Evolutionary conservation across 257 asterid species (phyloP), one percentile per base, ranked within the genome.

Genomic region (Datura wrightii): DNA sequence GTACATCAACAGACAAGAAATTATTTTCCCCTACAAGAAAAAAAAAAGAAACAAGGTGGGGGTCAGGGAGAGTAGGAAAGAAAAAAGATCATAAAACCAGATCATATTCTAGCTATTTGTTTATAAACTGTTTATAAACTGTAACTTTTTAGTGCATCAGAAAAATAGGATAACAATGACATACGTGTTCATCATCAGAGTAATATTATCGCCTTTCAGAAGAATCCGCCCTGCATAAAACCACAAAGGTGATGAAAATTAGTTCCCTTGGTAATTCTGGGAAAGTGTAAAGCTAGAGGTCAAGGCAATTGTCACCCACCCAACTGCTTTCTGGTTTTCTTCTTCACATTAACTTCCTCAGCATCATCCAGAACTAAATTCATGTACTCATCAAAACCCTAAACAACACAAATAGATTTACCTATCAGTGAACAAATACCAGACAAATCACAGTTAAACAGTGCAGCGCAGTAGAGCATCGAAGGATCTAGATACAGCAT

Each of bases 311-410:
- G 79, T 76, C 42, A 76, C 82, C 46, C 15, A 76, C 82, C 82
- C 82, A 91, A 91, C 70, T 89, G 89, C 86, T 91, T 91, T 86
- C 90, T 85, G 85, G 34, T 85, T 50, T 90, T 91, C 88, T 90
- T 91, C 91, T 91, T 91, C 84, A 89, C 79, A 71, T 76, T 76
- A 15, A 76, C 82, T 52, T 76, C 82, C 63, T 76, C 82, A 50
- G 82, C 82, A 76, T 76, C 93, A n/a, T 91, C 94, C 87, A 91
- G 39, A 70, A 91, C 94, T 92, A 91, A 88, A 85, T 91, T 90
- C 93, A 91, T 91, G 89, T 91, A 91, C 85, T 91, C 94, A 82
- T 91, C 94, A 11, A 91, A 91, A 63, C 94, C 94, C 82, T 76
- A 50, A 48, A 24, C 44, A 48, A 24, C 14, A 34, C 8, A 76